These are phyloP conservation scores for Blastobotrys proliferans DNA, from an alignment of 1,139 yeast genomes.

Conservation along the genomic window DNA sequence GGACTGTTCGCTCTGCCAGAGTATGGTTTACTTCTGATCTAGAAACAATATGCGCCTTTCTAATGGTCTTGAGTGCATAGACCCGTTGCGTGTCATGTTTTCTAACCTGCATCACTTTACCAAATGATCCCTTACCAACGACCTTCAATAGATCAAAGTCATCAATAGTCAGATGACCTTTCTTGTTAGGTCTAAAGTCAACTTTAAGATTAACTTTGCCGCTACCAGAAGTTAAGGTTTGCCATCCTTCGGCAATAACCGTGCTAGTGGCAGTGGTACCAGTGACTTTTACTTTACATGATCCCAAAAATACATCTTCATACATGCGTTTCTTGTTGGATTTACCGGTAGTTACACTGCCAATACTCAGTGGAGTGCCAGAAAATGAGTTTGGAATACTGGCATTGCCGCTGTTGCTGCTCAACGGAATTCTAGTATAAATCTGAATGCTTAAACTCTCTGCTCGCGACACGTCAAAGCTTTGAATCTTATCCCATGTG, in stretches of 20 bases:
- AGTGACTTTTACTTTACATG: constrained; percentile 28
- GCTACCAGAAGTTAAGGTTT: constrained; percentile 36
- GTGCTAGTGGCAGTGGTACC: constrained; percentile 14
- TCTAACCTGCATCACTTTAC: constrained; percentile 97
- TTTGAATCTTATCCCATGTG: constrained; percentile 80
- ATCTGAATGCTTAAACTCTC: constrained; percentile 62
- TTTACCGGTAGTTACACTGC: not conserved
- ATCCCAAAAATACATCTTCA: constrained; percentile 41
- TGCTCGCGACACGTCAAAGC: constrained; percentile 80
- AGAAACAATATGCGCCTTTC: constrained; percentile 91
- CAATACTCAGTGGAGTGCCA: constrained; percentile 12
- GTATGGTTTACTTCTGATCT: constrained; percentile 96
- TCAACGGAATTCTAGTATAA: constrained; percentile 64
- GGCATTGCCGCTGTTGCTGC: constrained; percentile 2
- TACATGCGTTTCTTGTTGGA: constrained; percentile 11
- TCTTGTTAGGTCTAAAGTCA: constrained; percentile 67
- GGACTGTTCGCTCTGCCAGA: constrained; percentile 88
- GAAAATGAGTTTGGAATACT: not conserved
- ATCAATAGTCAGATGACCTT: constrained; percentile 73
- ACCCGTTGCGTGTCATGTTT: constrained; percentile 92
- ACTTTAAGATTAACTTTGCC: constrained; percentile 55
- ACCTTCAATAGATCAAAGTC: constrained; percentile 92
- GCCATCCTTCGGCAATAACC: constrained; percentile 28
- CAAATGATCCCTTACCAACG: constrained; percentile 96
- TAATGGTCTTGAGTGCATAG: constrained; percentile 87